phyloP scores from a whole-genome alignment of 495 filamentous ascomycete genomes.

The Sabuloglossum arenarium region DNA sequence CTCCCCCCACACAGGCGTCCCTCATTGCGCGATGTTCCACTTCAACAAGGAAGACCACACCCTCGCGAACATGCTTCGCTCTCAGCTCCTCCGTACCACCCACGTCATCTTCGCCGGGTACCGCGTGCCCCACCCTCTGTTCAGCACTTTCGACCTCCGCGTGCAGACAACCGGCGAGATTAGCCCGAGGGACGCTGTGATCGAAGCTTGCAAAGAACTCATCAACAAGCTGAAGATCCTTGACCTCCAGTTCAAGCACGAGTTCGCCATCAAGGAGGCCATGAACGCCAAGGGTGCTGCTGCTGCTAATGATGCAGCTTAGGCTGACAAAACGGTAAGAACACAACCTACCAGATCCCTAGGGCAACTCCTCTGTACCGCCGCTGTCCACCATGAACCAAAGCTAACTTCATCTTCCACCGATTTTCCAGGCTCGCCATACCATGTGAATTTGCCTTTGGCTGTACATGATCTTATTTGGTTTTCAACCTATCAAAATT shows the following conservation, averaged over 20 bases:
- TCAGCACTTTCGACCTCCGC: conserved; percentile 67
- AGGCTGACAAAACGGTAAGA: too few relatives aligned
- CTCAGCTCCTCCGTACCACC: conserved; percentile 54
- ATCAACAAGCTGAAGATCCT: conserved; percentile 57
- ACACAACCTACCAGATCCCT: too few relatives aligned
- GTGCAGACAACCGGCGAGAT: conserved; percentile 80
- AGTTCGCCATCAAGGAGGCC: conserved; percentile 72
- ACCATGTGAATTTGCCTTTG: too few relatives aligned
- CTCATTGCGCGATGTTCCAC: conserved; percentile 71
- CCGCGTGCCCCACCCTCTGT: conserved; percentile 63
- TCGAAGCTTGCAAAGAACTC: conserved; percentile 53
- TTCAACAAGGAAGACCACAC: conserved; percentile 97
- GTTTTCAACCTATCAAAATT: too few relatives aligned
- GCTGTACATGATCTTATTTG: too few relatives aligned
- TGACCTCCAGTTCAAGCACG: conserved; percentile 78
- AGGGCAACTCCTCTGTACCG: too few relatives aligned
- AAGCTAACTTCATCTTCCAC: too few relatives aligned
- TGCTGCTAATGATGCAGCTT: not conserved
- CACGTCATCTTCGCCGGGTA: conserved; percentile 78
- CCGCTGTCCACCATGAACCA: too few relatives aligned
- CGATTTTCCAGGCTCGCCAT: too few relatives aligned
- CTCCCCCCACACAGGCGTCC: conserved; percentile 36
- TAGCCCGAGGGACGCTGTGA: conserved; percentile 69
- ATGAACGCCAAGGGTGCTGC: not conserved
- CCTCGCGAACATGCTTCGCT: conserved; percentile 68